A percentile compares a stretch with the other conserved stretches of the same genome.
These are phyloP conservation scores for Dioszegia aurantiaca DNA, from an alignment of 768 basidiomycete species.

Conservation along the genomic window DNA sequence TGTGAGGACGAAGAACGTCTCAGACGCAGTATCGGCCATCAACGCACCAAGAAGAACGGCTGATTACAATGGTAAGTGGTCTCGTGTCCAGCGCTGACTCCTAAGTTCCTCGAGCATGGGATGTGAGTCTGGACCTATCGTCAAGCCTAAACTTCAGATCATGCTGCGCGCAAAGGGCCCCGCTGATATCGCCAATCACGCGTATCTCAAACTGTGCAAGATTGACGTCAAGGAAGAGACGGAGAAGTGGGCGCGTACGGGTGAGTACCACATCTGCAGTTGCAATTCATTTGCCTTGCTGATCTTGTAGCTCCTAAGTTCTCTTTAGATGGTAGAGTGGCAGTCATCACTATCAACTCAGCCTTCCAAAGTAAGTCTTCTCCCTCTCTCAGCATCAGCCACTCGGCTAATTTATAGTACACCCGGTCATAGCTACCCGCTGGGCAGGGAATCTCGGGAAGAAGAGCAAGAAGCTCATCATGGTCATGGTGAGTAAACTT, in stretches of 20 bases:
- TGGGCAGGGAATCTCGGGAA: constrained; percentile 55
- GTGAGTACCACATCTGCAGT: constrained; percentile 21
- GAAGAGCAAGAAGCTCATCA: constrained; percentile 48
- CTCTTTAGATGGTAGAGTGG: constrained; percentile 56
- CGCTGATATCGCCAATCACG: constrained; percentile 47
- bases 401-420: constrained; percentile 39
- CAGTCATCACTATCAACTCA: constrained; percentile 55
- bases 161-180: constrained; percentile 49
- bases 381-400: too few species aligned
- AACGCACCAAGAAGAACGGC: constrained; percentile 56
- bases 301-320: constrained; percentile 54
- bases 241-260: constrained; percentile 46
- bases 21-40: constrained; percentile 55
- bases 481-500: constrained; percentile 42
- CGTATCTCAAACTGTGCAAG: constrained; percentile 52
- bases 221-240: constrained; percentile 54
- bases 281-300: constrained; percentile 23
- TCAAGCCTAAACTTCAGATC: constrained; percentile 28
- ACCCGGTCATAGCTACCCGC: constrained; percentile 57
- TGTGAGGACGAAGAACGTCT: constrained; percentile 54
- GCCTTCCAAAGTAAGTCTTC: constrained; percentile 53
- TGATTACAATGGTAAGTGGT: constrained; percentile 50
- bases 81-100: constrained; percentile 5
- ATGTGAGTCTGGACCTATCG: constrained; percentile 33
- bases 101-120: constrained; percentile 52